These are phyloP conservation scores for Aspergillus sclerotioniger DNA, from an alignment of 495 filamentous ascomycete species.

Conservation along the genomic window DNA sequence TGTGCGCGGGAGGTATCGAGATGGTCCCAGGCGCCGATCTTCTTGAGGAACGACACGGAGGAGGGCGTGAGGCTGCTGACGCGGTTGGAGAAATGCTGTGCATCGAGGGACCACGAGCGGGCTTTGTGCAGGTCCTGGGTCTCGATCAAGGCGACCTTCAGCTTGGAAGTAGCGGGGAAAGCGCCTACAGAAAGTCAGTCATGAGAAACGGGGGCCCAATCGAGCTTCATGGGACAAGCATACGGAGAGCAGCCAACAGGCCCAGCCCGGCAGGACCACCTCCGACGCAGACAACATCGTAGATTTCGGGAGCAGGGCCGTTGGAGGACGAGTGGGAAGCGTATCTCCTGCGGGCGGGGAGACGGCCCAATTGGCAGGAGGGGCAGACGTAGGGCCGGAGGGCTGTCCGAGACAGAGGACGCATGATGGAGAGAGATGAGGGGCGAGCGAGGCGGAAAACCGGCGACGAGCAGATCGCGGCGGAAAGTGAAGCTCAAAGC, in stretches of 20 bases:
- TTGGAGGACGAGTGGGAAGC: conserved; percentile 23
- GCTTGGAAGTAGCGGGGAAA: conserved; percentile 67
- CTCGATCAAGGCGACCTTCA: conserved; percentile 88
- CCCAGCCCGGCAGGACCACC: conserved; percentile 95
- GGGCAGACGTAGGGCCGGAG: conserved; percentile 43
- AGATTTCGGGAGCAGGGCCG: conserved; percentile 51
- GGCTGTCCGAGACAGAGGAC: conserved; percentile 30
- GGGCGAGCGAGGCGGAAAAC: not conserved
- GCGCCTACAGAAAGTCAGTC: conserved; percentile 44
- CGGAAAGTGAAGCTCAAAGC: not conserved
- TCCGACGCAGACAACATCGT: conserved; percentile 94
- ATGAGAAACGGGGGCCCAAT: conserved; percentile 5
- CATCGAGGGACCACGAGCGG: conserved; percentile 60
- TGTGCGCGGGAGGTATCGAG: conserved; percentile 70
- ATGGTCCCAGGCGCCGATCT: conserved; percentile 87
- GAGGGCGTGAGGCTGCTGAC: conserved; percentile 91
- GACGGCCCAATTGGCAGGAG: conserved; percentile 37
- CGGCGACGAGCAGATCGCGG: conserved; percentile 4
- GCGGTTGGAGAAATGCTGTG: conserved; percentile 80
- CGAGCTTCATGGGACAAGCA: conserved; percentile 24
- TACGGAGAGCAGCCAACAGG: conserved; percentile 82
- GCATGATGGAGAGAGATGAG: conserved; percentile 30
- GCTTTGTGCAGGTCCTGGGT: conserved; percentile 73
- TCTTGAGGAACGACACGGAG: conserved; percentile 66
- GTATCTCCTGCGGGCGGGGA: conserved; percentile 30